Base-by-base conservation (phyloP, 169 alveolate genomes). In the Eimeria tenella region DNA sequence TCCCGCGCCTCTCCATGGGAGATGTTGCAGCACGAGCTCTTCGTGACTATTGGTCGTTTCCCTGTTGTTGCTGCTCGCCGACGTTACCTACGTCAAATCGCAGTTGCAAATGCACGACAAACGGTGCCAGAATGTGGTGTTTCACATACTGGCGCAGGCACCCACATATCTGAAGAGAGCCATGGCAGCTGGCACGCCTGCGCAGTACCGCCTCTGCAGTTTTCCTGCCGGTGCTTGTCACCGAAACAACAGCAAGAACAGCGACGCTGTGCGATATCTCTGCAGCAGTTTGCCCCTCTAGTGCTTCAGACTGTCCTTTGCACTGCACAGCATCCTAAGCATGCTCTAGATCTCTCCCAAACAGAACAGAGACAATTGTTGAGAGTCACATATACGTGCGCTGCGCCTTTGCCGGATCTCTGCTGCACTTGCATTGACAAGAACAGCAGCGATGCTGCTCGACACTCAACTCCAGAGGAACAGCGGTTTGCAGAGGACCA, bases 1-100 rank as follows among this genome's bases (percentile, higher is more conserved):
- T 81, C 89, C 31, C 89, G 89, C 11, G 89, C 89, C 6, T 81
- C 89, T 13, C 21, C 73, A 13, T 81, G 89, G 89, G 89, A 81
- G 89, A 19, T 5, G 74, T 63, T 81, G 58, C 70, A 55, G 56
- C 74, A 81, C 15, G 68, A 81, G 53, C 53, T 81, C 42, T 21
- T 21, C 17, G 52, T 73, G n/a, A 53, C 73, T 19, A 52, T 81
- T 9, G 55, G 70, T 15, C 6, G 68, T 53, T 23, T 81, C 73
- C 70, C 70, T 6, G 21, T 81, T 56, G 74, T 21, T 56, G 89
- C 56, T 6, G 74, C 73, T 56, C 89, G 89, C 21, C 31, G 73
- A 17, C 89, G 73, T 25, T 81, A 15, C 50, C 50, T 81, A 53
- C 58, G 65, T 9, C 89, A 81, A 81, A 74, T 81, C 73, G 73